Percentiles rank a stretch among this genome's conserved stretches.
Conservation (phyloP, 805 yeast species). For the Kurtzmaniella cleridarum region DNA sequence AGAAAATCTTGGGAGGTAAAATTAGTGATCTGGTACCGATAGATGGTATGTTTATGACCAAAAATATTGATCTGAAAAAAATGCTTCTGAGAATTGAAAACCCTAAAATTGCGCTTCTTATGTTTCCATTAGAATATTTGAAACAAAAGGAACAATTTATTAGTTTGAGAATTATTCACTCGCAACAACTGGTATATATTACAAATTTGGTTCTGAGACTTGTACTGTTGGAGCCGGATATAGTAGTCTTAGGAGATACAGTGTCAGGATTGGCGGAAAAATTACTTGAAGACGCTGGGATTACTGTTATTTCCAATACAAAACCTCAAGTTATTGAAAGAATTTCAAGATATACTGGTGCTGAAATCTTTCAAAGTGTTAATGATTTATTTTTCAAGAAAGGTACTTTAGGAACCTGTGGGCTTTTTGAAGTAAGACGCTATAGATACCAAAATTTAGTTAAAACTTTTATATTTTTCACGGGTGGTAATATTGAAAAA, state of each 20-base stretch:
- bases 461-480: slow-evolving; percentile 72
- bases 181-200: slow-evolving; percentile 83
- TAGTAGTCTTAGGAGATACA: slow-evolving; percentile 71
- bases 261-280: slow-evolving; percentile 80
- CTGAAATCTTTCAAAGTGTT: slow-evolving; percentile 80
- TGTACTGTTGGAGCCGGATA: slow-evolving; percentile 67
- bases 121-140: slow-evolving; percentile 85
- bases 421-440: slow-evolving; percentile 62
- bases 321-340: slow-evolving; percentile 79
- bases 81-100: slow-evolving; percentile 63
- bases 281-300: slow-evolving; percentile 64
- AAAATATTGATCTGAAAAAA: slow-evolving; percentile 67
- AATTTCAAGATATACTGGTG: slow-evolving; percentile 70
- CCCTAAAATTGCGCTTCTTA: slow-evolving; percentile 76
- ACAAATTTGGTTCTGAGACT: slow-evolving; percentile 77
- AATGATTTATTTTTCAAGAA: slow-evolving; percentile 71
- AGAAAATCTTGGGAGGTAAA: slow-evolving; percentile 73
- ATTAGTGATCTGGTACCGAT: slow-evolving; percentile 56
- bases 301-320: slow-evolving; percentile 75
- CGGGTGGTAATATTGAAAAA: slow-evolving; percentile 65
- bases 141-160: slow-evolving; percentile 73
- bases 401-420: slow-evolving; percentile 66
- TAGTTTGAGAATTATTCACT: slow-evolving; percentile 75
- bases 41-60: slow-evolving; percentile 82
- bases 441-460: slow-evolving; percentile 50